Evolutionary conservation across 2,329 filamentous ascomycete genomes (phyloP).

Genomic region (Diaporthe citri): DNA sequence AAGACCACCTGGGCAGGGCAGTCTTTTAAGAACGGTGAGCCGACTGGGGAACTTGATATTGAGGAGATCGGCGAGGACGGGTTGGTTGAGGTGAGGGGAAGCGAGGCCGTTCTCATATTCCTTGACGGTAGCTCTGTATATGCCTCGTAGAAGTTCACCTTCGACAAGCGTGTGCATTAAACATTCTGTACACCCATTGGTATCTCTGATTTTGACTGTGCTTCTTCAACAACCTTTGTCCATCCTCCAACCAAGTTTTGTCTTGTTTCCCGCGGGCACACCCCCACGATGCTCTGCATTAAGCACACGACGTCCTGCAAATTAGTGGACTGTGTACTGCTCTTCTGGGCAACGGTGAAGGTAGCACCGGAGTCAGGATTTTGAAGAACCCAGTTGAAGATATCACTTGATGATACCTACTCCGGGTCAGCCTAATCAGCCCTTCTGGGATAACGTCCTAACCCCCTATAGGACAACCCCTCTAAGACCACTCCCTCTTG

Average conservation of each 20-base stretch:
- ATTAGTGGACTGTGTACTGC: slow-evolving; percentile 55
- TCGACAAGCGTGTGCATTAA: neutral
- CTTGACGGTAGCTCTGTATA: neutral
- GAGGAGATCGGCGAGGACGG: slow-evolving; percentile 18
- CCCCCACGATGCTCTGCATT: no score
- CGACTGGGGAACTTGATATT: neutral
- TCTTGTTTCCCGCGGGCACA: neutral
- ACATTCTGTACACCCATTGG: neutral
- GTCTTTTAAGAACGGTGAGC: slow-evolving; percentile 20
- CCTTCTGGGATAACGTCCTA: no score
- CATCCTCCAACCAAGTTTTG: neutral
- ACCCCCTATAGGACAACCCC: no score
- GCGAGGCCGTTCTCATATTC: slow-evolving; percentile 25
- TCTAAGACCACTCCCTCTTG: no score
- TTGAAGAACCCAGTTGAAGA: slow-evolving; percentile 65
- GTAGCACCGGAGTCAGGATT: slow-evolving; percentile 63
- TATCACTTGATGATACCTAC: slow-evolving; percentile 50
- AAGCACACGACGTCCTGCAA: no score
- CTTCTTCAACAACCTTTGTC: neutral
- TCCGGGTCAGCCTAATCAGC: neutral
- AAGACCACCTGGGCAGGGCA: slow-evolving; percentile 16
- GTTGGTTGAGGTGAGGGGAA: slow-evolving; percentile 15
- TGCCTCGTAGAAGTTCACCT: neutral
- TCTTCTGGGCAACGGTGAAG: slow-evolving; percentile 64
- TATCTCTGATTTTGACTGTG: neutral